Evolutionary conservation across 805 yeast genomes (phyloP).

Genomic region (Saturnispora hagleri): DNA sequence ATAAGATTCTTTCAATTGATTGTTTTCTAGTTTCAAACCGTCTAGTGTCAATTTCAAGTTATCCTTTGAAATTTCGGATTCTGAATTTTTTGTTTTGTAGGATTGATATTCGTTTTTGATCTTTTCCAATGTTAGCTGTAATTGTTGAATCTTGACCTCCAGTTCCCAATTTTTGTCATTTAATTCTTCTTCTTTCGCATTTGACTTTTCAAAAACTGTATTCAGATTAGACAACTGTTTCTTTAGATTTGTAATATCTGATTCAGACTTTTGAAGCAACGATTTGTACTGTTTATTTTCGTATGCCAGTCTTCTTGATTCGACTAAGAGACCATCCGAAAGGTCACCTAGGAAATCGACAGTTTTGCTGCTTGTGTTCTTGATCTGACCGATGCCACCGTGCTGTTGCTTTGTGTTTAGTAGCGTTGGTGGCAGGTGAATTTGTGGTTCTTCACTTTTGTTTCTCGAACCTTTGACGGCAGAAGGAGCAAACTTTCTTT

Average conservation of each 20-base stretch:
- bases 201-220: slow-evolving; percentile 26
- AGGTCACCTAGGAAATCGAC: slow-evolving; percentile 65
- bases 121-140: slow-evolving; percentile 36
- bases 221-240: slow-evolving; percentile 30
- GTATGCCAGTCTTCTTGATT: slow-evolving; percentile 60
- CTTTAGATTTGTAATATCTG: slow-evolving; percentile 33
- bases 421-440: slow-evolving; percentile 16
- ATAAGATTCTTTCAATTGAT: slow-evolving; percentile 32
- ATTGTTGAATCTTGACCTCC: slow-evolving; percentile 36
- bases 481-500: slow-evolving; percentile 20
- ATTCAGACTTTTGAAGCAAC: slow-evolving; percentile 32
- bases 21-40: slow-evolving; percentile 31
- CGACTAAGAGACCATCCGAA: slow-evolving; percentile 60
- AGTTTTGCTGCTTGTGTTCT: slow-evolving; percentile 37
- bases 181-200: slow-evolving; percentile 36
- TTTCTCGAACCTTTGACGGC: slow-evolving; percentile 7
- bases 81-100: slow-evolving; percentile 28
- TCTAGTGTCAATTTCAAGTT: slow-evolving; percentile 42
- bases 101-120: slow-evolving; percentile 34
- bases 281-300: slow-evolving; percentile 45
- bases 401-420: slow-evolving; percentile 4
- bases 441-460: slow-evolving; percentile 10
- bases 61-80: slow-evolving; percentile 17
- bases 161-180: slow-evolving; percentile 66
- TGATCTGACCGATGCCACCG: neutral